Percentiles rank a stretch among this genome's conserved stretches.
These are phyloP conservation scores for Dittrichia graveolens DNA, from an alignment of 129 eudicot genomes.

Conservation along the genomic window DNA sequence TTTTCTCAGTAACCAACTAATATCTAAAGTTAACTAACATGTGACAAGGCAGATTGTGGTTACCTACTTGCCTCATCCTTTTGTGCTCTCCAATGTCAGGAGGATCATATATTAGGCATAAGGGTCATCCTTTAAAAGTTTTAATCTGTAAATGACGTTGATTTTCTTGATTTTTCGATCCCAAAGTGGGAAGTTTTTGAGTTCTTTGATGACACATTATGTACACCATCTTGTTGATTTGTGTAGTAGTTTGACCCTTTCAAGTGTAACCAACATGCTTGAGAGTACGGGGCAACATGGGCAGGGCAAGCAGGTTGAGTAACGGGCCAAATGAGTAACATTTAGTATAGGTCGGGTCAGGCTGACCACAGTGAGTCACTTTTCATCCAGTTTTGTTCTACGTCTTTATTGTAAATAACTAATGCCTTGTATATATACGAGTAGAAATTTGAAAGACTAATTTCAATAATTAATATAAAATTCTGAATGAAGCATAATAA, in stretches of 20 bases:
- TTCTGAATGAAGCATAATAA: neutral
- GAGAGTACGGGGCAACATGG: neutral
- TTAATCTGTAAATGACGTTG: neutral
- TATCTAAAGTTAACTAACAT: too few relatives aligned
- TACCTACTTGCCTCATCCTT: neutral
- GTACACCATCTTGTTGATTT: too few relatives aligned
- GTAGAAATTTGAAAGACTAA: too few relatives aligned
- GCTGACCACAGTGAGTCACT: too few relatives aligned
- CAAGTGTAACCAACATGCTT: neutral
- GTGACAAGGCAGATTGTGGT: too few relatives aligned
- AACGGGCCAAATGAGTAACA: neutral
- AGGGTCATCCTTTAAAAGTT: too few relatives aligned
- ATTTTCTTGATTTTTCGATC: neutral
- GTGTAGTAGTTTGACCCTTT: neutral
- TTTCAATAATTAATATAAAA: neutral
- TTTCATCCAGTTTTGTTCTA: neutral
- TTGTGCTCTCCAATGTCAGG: neutral
- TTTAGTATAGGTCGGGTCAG: neutral
- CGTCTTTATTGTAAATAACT: neutral
- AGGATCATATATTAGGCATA: too few relatives aligned
- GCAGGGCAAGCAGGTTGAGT: neutral
- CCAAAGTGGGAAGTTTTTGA: neutral
- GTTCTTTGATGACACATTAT: neutral
- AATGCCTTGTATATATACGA: neutral
- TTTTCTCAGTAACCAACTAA: too few relatives aligned